Evolutionary conservation across 2,329 filamentous ascomycete genomes (phyloP), one percentile per base, ranked within the genome.

Genomic region (Paracamarosporium sp.): DNA sequence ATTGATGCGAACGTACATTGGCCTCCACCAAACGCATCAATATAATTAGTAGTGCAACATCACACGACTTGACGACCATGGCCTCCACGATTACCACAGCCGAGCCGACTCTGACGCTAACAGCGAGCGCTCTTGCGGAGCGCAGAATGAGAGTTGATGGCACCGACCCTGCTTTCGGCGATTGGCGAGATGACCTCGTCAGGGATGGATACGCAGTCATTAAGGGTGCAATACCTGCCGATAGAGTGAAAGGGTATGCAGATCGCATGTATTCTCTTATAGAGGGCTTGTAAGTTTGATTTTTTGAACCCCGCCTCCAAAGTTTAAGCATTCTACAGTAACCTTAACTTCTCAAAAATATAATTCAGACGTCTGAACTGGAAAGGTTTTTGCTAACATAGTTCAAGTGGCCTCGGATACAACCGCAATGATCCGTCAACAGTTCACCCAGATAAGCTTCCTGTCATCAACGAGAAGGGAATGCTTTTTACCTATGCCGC

Each of bases 151-250:
- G 52, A 13, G 41, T 66, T 5, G 65, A 66, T 28, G 64, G 63
- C n/a, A 60, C 61, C 30, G 66, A 72, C 22, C 20, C 56, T 6
- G 50, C 58, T 7, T 72, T 57, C 46, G 69, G 70, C 11, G 73
- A 77, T 63, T 79, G 74, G 71, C 61, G 71, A 25, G 72, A 75
- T 36, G 74, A 78, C 24, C 58, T 78, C 4, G 67, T 63, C 4
- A 65, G 73, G 13, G 71, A 83, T 53, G 81, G 81, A 3, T 83
- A 71, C 59, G 78, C 77, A 1, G 74, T 83, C n/a, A 69, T 83
- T 53, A 82, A 82, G 55, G 76, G 76, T 1, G 79, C 79, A 1
- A 76, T 83, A 41, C 78, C 80, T 0, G 65, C 60, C 1, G 80
- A 80, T 20, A 71, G 72, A 28, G 80, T 80, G 1, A 59, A 72